Conservation (phyloP, 2,329 filamentous ascomycete genomes). For the Ciborinia camelliae region DNA sequence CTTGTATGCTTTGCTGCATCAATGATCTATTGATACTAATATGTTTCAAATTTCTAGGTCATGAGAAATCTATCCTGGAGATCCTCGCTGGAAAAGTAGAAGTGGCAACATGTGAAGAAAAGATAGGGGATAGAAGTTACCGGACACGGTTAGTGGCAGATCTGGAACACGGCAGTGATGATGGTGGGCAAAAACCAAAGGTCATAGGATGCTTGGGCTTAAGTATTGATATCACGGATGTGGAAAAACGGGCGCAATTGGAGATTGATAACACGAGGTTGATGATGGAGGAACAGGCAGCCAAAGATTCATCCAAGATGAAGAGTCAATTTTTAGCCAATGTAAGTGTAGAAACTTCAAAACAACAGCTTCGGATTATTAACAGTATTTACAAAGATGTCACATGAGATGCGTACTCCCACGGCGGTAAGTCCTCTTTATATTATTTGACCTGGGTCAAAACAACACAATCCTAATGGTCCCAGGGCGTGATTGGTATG, state of each 20-base stretch:
- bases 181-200: conserved; percentile 25
- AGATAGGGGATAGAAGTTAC: conserved; percentile 23
- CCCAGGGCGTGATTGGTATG: conserved; percentile 32
- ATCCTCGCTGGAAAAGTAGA: conserved; percentile 27
- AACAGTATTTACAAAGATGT: conserved; percentile 26
- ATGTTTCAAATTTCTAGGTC: conserved; percentile 15
- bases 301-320: conserved; percentile 29
- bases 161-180: conserved; percentile 25
- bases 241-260: conserved; percentile 26
- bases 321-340: conserved; percentile 34
- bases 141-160: conserved; percentile 30
- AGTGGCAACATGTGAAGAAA: conserved; percentile 28
- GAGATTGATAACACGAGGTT: conserved; percentile 30
- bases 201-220: conserved; percentile 30
- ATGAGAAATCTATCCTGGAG: conserved; percentile 25
- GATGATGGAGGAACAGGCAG: conserved; percentile 29
- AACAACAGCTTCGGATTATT: neutral
- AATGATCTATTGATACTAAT: neutral
- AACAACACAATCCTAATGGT: conserved; percentile 4
- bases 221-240: conserved; percentile 31
- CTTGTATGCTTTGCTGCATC: neutral
- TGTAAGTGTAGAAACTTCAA: conserved; percentile 16
- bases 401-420: conserved; percentile 32
- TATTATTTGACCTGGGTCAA: neutral
- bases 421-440: conserved; percentile 26